Evolutionary conservation across 306 rosid genomes (phyloP), one percentile per base, ranked within the genome.

Genomic region (Prunus armeniaca): DNA sequence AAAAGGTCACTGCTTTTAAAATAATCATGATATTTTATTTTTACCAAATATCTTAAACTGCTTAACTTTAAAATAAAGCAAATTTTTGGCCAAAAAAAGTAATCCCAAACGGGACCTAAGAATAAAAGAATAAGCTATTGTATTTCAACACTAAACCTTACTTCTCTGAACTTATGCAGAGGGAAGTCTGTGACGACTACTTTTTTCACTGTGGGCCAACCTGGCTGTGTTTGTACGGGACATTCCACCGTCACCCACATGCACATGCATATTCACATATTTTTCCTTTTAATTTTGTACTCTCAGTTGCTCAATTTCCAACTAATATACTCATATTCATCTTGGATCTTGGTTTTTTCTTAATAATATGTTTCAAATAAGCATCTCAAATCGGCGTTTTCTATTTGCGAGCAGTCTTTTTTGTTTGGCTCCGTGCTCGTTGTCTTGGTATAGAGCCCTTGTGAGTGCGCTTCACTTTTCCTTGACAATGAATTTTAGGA

Each of bases 351-450:
- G 77, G 77, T 69, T 74, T 69, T 57, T 64, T 78, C 74, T 76
- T 18, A 14, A 34, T 12, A 67, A n/a, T 34, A 47, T 9, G 72
- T 68, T 25, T 20, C 72, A 62, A 28, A 82, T 24, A 34, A 67
- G 56, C 47, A 56, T 69, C 52, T 68, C 22, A 34, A 24, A 41
- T 82, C 86, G 90, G 85, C 71, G 12, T 41, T 80, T 86, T 84
- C 79, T 66, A 25, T 79, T 74, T 82, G 69, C 76, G 60, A 58
- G 65, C 50, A 11, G 69, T 61, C 55, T 45, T 60, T 60, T 30
- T 79, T 84, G 85, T 82, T 61, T 74, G 79, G 54, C 71, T 68
- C 52, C 32, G 25, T 12, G 71, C 56, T 34, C 12, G 0, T 7
- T 51, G 72, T 61, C 49, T 2, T 62, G 24, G 15, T 28, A 9